These are phyloP conservation scores for Cladosporium cucumerinum DNA, from an alignment of 2,329 filamentous ascomycete species.

Conservation along the genomic window DNA sequence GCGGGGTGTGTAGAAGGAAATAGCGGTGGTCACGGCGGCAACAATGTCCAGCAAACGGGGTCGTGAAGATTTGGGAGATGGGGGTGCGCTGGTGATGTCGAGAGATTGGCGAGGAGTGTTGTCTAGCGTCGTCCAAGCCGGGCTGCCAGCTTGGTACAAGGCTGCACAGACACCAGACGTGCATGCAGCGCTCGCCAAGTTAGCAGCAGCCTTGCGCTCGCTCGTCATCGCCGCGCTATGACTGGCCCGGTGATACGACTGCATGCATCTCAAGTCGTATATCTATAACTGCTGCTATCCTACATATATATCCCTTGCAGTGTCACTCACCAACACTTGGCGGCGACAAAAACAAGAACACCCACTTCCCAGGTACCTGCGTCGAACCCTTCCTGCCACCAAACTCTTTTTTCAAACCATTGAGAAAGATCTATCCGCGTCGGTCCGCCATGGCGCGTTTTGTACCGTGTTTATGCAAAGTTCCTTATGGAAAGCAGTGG, in stretches of 20 bases:
- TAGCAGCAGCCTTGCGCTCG: not conserved
- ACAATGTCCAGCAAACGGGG: constrained; percentile 13
- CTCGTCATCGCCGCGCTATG: not conserved
- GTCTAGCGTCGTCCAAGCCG: not conserved
- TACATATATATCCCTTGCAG: not conserved
- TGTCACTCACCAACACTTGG: not conserved
- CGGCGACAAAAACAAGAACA: not conserved
- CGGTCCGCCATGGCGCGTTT: not conserved
- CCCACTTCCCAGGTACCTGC: not conserved
- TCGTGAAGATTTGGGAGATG: not conserved
- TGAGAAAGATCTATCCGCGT: not conserved
- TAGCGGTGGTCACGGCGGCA: constrained; percentile 6
- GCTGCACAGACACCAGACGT: not conserved
- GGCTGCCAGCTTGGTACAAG: not conserved
- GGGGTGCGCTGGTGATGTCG: not conserved
- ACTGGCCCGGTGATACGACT: constrained; percentile 3
- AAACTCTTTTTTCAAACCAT: not conserved
- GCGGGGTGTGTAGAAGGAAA: not conserved
- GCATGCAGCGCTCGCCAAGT: not conserved
- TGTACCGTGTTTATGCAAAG: not conserved
- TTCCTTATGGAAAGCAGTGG: not conserved
- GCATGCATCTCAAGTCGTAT: not conserved
- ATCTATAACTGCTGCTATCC: not conserved
- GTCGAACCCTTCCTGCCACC: not conserved
- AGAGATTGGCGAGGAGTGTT: constrained; percentile 8